Base-by-base conservation (phyloP, 306 rosid genomes). In the Inga laurina region DNA sequence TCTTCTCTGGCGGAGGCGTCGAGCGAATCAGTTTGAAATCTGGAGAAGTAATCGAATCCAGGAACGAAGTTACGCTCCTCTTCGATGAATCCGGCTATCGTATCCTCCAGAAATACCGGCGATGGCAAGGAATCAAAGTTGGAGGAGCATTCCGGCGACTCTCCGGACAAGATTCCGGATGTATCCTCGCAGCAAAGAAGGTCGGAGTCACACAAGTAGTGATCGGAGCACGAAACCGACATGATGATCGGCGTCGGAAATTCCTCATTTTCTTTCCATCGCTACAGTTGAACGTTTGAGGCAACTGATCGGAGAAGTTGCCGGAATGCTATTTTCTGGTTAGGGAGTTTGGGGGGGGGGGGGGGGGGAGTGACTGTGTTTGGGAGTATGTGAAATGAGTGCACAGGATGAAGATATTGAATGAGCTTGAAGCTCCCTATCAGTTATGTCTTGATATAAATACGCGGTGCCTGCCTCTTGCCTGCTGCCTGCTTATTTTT, bases 21-120 rank as follows among this genome's bases (percentile, higher is more conserved):
- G 34, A 89, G 91, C 39, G 88, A 86, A 41, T 86, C 90, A 81
- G 96, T 91, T 15, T 90, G 83, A 74, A 92, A 88, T 54, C 96
- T 85, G 9, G 91, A 83, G 65, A 91, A 83, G 77, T 93, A 92
- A 37, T 97, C 97, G 68, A 87, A 82, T 21, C 97, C 99, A 16
- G 97, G 95, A 19, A 91, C 92, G 86, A 92, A 94, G 83, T 92
- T 87, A 13, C 85, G 81, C 84, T 97, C 99, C 76, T 90, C 97
- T 83, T 94, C 90, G 37, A 97, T 89, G 89, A 97, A 91, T 51
- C 85, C 90, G 22, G 97, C 93, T 54, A 97, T 91, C 22, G 97
- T 92, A 52, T 91, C 98, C 65, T 91, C 97, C 56, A 72, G 43
- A 24, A 15, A 48, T 8, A 73, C 35, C 8, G 79, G 66, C 5